Base-by-base conservation (phyloP, 2,329 filamentous ascomycete genomes). In the Ceratocystis alfenasii region DNA sequence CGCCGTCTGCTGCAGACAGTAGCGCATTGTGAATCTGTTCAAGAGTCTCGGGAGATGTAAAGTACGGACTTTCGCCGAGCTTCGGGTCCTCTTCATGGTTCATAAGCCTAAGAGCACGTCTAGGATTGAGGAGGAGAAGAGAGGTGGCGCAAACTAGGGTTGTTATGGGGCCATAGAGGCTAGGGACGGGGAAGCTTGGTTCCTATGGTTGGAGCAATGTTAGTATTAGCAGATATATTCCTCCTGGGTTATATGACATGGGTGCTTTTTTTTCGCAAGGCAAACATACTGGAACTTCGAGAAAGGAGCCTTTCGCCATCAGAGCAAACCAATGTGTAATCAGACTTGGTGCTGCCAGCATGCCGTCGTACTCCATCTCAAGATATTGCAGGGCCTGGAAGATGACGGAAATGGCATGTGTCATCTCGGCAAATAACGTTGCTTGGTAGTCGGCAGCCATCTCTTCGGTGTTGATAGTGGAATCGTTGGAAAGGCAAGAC, bases 21-120 rank as follows among this genome's bases (percentile, higher is more conserved):
- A 96, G 79, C n/a, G 87, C 82, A 64, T 82, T 81, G 70, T 93
- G 90, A 15, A 96, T 82, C 65, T 86, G 82, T 62, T 83, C 81
- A n/a, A 95, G 79, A 22, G 88, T 83, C 5, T 84, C 81, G 2
- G 85, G 82, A 62, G 88, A 86, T 20, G 87, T 79, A 60, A 95
- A 78, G 72, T 90, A 96, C 22, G 67, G 67, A 10, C 60, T 73
- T 68, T 80, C 73, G 55, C 78, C 75, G 45, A 74, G 72, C 1
- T 76, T 72, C 5, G 76, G 73, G 48, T 78, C 76, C 28, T 76
- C 71, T n/a, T 80, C 76, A 62, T 86, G 79, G 63, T 81, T 78
- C 33, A 83, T 78, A 67, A 86, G 79, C 17, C 80, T 78, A 63
- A 85, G 76, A 44, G 87, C 81, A 41, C 79, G 77, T 17, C 78